Base-by-base conservation (phyloP, 768 basidiomycete species). In the Rhodotorula sphaerocarpa region DNA sequence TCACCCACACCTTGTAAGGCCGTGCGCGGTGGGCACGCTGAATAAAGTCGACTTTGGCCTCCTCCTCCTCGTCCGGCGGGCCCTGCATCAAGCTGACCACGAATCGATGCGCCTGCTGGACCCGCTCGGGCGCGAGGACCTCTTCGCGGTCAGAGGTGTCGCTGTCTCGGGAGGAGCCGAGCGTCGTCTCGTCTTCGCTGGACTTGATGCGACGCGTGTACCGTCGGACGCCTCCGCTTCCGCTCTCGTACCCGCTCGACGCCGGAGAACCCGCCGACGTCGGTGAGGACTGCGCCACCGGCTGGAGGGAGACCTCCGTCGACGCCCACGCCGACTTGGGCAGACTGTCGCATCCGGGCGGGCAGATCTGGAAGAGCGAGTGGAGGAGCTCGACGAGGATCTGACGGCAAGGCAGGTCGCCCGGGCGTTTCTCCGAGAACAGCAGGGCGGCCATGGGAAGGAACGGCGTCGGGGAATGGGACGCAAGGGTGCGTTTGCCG, bases 401-500 rank as follows among this genome's bases (percentile, higher is more conserved):
- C 71, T 92, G 90, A 39, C 92, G 84, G 7, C 88, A 86, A 6
- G 84, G 82, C 14, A 97, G 80, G 43, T 99, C 95, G 47, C 95
- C 95, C 0, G 95, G 95, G 74, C 92, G 95, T 79, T 97, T 97
- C 79, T 97, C 93, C 6, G 91, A 93, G 75, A 89, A 97, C 3
- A 97, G 79, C 21, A 97, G 80, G 14, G 83, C 78, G 23, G 92
- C 80, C 33, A 99, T 79, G 65, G 92, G 87, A 7, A 80, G 79
- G 74, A 90, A 96, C 1, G 93, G 95, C 0, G 86, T 84, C 1
- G 92, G 91, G 61, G 86, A 86, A 34, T 85, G 86, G 70, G 83
- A 85, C n/a, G 90, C 85, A 16, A 99, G 82, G 7, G 95, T 90
- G 55, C 84, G 83, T 72, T 88, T 91, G 20, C 93, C 93, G 41